Conservation (phyloP, 2,329 filamentous ascomycete genomes). For the Atkinsonella texensis region DNA sequence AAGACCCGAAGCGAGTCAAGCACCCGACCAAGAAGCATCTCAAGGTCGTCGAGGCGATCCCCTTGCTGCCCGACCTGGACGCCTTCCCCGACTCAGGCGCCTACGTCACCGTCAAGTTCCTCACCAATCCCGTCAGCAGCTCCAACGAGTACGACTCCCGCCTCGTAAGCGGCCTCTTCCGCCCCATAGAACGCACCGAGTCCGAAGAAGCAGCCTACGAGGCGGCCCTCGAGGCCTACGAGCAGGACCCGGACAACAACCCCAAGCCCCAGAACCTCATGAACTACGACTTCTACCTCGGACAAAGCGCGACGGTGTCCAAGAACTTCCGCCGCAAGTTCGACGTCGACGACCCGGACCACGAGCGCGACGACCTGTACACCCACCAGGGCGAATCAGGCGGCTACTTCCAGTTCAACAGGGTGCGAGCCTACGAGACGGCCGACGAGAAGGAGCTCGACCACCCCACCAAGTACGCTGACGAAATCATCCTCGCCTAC, state of each 20-base stretch:
- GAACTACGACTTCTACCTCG: conserved; percentile 57
- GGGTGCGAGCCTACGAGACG: conserved; percentile 53
- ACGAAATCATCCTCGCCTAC: conserved; percentile 50
- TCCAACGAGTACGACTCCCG: conserved; percentile 44
- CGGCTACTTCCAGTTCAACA: conserved; percentile 47
- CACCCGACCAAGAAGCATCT: conserved; percentile 48
- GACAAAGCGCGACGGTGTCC: conserved; percentile 34
- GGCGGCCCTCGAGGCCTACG: conserved; percentile 38
- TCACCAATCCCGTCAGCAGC: conserved; percentile 48
- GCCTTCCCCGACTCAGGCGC: conserved; percentile 59
- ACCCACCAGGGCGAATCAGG: conserved; percentile 34
- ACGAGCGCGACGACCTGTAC: conserved; percentile 42
- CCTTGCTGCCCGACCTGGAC: conserved; percentile 52
- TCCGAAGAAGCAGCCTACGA: conserved; percentile 42
- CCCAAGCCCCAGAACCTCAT: conserved; percentile 45
- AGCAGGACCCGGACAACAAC: conserved; percentile 42
- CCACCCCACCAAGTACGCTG: conserved; percentile 47
- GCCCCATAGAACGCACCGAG: conserved; percentile 43
- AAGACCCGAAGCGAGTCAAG: conserved; percentile 39
- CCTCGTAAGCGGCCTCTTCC: conserved; percentile 48
- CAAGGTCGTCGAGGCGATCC: conserved; percentile 46
- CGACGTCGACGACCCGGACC: conserved; percentile 42
- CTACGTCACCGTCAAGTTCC: conserved; percentile 59
- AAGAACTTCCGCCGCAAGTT: conserved; percentile 49
- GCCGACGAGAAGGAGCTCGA: conserved; percentile 43